Conservation (phyloP, 805 yeast genomes). For the Priceomyces fermenticarens region DNA sequence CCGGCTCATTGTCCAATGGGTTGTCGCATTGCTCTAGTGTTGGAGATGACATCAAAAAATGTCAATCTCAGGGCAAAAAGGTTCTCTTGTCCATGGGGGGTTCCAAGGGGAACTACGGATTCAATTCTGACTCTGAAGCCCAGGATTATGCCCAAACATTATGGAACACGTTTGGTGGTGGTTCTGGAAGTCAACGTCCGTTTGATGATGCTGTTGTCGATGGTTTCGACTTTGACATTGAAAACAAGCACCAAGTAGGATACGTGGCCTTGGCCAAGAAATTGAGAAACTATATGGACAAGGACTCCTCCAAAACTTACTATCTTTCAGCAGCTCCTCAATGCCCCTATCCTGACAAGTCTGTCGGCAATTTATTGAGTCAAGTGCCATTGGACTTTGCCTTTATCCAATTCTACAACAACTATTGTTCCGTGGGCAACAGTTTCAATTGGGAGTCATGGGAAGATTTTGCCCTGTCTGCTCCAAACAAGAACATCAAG, state of each 20-base stretch:
- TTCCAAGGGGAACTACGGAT: conserved; percentile 41
- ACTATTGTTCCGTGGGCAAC: conserved; percentile 58
- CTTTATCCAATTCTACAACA: conserved; percentile 87
- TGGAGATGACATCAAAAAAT: conserved; percentile 62
- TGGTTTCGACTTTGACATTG: conserved; percentile 34
- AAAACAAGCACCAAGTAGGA: conserved; percentile 18
- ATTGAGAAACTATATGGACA: conserved; percentile 12
- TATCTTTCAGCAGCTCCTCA: conserved; percentile 90
- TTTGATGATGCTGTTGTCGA: conserved; percentile 27
- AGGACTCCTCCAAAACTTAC: conserved; percentile 49
- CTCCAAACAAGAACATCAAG: conserved; percentile 66
- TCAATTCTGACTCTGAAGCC: conserved; percentile 50
- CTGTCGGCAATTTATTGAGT: conserved; percentile 27
- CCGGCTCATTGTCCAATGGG: conserved; percentile 34
- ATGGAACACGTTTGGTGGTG: conserved; percentile 36
- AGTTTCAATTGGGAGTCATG: conserved; percentile 68
- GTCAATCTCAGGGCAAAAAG: conserved; percentile 73
- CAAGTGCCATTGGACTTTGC: conserved; percentile 71
- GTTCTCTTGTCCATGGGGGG: conserved; percentile 69
- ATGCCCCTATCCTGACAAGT: conserved; percentile 79
- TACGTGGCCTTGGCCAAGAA: conserved; percentile 28
- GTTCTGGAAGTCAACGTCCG: conserved; percentile 19
- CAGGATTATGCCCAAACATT: conserved; percentile 44
- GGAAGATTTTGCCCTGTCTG: conserved; percentile 56
- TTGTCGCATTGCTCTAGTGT: conserved; percentile 30